A percentile compares a stretch with the other conserved stretches of the same genome.
These are phyloP conservation scores for Gossypium trilobum DNA, from an alignment of 441 rosid species.

Conservation along the genomic window DNA sequence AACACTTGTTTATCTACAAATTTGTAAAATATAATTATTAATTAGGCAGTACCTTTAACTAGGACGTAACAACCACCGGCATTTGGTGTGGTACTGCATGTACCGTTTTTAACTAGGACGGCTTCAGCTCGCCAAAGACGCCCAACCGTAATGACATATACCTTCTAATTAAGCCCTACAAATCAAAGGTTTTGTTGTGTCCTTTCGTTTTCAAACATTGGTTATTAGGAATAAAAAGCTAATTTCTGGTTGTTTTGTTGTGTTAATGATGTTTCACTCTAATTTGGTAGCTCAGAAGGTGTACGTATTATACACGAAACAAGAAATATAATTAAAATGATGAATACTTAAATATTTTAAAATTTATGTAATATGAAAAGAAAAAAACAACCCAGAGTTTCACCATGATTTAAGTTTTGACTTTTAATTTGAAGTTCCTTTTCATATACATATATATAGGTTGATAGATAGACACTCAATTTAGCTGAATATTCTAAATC, in stretches of 20 bases:
- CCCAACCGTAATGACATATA: background rate
- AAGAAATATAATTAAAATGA: no score
- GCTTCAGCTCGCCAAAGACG: background rate
- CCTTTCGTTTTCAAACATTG: background rate
- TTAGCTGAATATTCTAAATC: background rate
- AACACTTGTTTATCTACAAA: constrained; percentile 14
- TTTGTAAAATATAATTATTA: background rate
- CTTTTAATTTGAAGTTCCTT: background rate
- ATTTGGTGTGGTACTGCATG: background rate
- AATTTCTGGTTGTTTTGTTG: background rate
- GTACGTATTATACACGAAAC: background rate
- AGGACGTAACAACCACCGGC: constrained; percentile 12
- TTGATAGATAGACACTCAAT: background rate
- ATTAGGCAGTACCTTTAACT: background rate
- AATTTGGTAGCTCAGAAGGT: background rate
- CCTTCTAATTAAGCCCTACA: background rate
- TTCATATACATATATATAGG: background rate
- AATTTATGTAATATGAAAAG: background rate
- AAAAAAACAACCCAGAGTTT: background rate
- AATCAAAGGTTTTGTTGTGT: background rate
- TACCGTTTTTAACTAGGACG: background rate
- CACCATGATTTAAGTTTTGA: background rate
- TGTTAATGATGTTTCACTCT: background rate
- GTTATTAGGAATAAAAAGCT: background rate
- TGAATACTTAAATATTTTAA: background rate